phyloP scores from a whole-genome alignment of 192 early-diverging fungal genomes.

The Coemansia sp. region DNA sequence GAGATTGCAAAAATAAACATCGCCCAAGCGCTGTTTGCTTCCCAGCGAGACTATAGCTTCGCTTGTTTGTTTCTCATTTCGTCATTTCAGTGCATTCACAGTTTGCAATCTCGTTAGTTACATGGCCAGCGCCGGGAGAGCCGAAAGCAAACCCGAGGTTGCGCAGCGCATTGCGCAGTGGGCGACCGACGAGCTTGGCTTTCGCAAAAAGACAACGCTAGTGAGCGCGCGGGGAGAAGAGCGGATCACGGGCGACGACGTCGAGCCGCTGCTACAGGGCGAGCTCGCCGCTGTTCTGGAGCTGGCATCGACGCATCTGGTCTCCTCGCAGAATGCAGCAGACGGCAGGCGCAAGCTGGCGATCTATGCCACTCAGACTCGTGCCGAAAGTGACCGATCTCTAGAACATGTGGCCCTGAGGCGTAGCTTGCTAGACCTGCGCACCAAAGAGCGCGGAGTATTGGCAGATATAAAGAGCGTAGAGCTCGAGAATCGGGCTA shows the following conservation, averaged over 20 bases:
- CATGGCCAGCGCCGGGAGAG: background rate
- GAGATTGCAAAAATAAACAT: slow-evolving; percentile 2
- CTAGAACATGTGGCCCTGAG: slow-evolving; percentile 13
- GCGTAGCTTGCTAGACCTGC: slow-evolving; percentile 4
- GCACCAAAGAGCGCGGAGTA: slow-evolving; percentile 5
- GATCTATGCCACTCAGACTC: slow-evolving; percentile 18
- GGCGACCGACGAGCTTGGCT: slow-evolving; percentile 48
- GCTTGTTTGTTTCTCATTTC: too few species aligned
- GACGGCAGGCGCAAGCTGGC: slow-evolving; percentile 15
- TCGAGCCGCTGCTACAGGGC: slow-evolving; percentile 45
- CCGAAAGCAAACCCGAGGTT: slow-evolving; percentile 16
- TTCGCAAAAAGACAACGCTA: slow-evolving; percentile 32
- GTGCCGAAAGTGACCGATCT: background rate
- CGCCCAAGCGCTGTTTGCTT: background rate
- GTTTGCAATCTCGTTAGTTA: too few species aligned
- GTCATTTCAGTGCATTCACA: too few species aligned
- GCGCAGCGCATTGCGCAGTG: slow-evolving; percentile 33
- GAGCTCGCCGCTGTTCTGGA: slow-evolving; percentile 31
- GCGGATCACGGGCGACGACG: slow-evolving; percentile 17
- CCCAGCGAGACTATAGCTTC: too few species aligned
- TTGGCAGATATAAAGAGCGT: slow-evolving; percentile 8
- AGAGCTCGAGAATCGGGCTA: slow-evolving; percentile 19
- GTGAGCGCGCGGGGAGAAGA: slow-evolving; percentile 47
- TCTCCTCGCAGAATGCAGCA: slow-evolving; percentile 27
- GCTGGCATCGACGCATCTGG: slow-evolving; percentile 23